Base-by-base conservation (phyloP, 2,329 filamentous ascomycete species). In the Madurella mycetomatis region DNA sequence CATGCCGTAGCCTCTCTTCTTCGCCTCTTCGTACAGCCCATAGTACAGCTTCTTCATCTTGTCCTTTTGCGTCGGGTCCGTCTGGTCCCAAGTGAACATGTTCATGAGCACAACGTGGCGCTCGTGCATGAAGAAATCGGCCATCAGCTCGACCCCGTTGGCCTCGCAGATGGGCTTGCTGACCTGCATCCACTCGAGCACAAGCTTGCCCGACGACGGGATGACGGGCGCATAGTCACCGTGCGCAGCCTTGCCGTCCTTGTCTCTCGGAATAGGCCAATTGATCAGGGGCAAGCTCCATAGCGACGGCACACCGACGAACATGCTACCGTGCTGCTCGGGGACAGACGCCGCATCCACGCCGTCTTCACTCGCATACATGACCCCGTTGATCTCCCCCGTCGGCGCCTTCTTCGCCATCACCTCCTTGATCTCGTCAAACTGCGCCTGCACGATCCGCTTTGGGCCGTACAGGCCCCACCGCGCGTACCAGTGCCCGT, bases 121-220 rank as follows among this genome's bases (percentile, higher is more conserved):
- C 56, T 76, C 73, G 47, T 75, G 70, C 72, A 78, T 74, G 64
- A 76, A 76, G 63, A 76, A 76, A 53, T 77, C 75, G 55, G 72
- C 73, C 55, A 74, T 69, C 18, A 76, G 61, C 56, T 78, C 75
- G 47, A 75, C 72, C 0, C 67, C 68, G 31, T 74, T 67, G 8
- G 66, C 65, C 54, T 75, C 72, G 52, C 71, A 75, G n/a, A 74
- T 66, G 17, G 63, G 66, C 57, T 73, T 72, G 37, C 73, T 71
- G 1, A 65, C 68, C 54, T 55, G 67, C 32, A 73, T 70, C 74
- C 74, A 77, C 30, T 71, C 69, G 7, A 74, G 58, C 41, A 76
- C 64, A 11, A 66, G 64, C 51, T 70, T 72, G 1, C 74, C 74
- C 30, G 60, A 67, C 2, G 69, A 63, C 15, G 70, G 69, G 13